These are phyloP conservation scores for Rauvolfia tetraphylla DNA, from an alignment of 257 asterid genomes.

Conservation along the genomic window DNA sequence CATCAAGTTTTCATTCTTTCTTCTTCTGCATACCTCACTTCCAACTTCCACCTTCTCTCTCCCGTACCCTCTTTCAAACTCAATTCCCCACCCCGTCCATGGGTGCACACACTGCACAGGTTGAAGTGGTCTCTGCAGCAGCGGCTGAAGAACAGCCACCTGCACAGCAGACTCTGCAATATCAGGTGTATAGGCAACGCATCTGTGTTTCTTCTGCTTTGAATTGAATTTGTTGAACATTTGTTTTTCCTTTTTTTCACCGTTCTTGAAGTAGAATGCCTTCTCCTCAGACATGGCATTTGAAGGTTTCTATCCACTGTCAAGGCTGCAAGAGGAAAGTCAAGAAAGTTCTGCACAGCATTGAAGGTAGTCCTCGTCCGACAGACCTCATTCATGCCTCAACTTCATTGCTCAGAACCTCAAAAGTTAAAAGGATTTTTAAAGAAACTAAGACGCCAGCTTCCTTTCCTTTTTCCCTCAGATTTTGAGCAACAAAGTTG, in stretches of 20 bases:
- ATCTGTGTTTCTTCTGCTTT: constrained; percentile 4
- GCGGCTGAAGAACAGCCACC: constrained; percentile 36
- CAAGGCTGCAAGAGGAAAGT: constrained; percentile 83
- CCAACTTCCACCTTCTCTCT: constrained; percentile 8
- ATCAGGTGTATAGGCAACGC: constrained; percentile 43
- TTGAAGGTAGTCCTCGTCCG: constrained; percentile 48
- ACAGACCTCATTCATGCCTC: neutral
- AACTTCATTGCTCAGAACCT: neutral
- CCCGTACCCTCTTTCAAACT: neutral
- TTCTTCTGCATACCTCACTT: constrained; percentile 1
- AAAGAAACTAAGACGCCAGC: neutral
- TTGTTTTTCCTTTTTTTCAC: neutral
- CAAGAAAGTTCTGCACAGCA: constrained; percentile 64
- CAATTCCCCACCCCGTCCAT: constrained; percentile 17
- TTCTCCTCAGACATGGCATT: constrained; percentile 59
- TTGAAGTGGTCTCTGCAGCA: constrained; percentile 20
- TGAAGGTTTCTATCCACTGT: constrained; percentile 87
- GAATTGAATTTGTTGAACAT: neutral
- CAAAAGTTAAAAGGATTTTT: neutral
- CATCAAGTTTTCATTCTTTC: constrained; percentile 12
- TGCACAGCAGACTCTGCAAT: constrained; percentile 40
- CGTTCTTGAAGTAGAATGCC: neutral
- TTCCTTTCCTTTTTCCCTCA: neutral
- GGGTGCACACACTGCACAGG: constrained; percentile 25
- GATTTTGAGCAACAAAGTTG: neutral